phyloP scores from a whole-genome alignment of 805 yeast genomes.

The Myxozyma neglecta region DNA sequence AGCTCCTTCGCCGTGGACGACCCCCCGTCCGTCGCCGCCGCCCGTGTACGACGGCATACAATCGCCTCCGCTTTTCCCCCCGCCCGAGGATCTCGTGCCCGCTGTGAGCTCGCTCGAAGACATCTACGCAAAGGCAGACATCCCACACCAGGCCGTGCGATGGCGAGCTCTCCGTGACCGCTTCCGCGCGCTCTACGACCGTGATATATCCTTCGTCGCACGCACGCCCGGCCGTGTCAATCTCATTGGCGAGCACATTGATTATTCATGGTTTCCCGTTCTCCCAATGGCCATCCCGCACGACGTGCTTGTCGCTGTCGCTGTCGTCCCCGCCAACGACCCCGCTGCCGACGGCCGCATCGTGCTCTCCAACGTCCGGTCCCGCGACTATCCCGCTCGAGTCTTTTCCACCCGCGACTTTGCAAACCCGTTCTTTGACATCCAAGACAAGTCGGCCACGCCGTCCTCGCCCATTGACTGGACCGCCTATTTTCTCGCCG shows the following conservation, averaged over 20 bases:
- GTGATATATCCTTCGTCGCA: constrained; percentile 49
- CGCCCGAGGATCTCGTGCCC: constrained; percentile 25
- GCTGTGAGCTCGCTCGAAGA: constrained; percentile 9
- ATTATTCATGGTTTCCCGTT: constrained; percentile 65
- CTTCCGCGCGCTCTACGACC: constrained; percentile 20
- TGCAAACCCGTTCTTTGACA: constrained; percentile 22
- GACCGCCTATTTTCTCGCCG: constrained; percentile 72
- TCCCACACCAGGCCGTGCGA: constrained; percentile 19
- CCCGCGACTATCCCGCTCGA: constrained; percentile 13
- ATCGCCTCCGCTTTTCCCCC: constrained; percentile 14
- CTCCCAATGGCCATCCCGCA: constrained; percentile 73
- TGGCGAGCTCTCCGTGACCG: constrained; percentile 16
- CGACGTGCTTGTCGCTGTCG: constrained; percentile 60
- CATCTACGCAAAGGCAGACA: constrained; percentile 16
- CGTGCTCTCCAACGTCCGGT: constrained; percentile 43
- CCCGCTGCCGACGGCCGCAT: constrained; percentile 36
- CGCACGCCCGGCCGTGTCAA: constrained; percentile 79
- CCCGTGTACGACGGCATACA: constrained; percentile 1
- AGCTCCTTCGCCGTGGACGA: constrained; percentile 27
- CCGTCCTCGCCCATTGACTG: constrained; percentile 46
- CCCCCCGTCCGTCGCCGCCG: constrained; percentile 24
- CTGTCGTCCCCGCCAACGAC: constrained; percentile 29
- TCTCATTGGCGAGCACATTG: constrained; percentile 74
- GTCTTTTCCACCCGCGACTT: constrained; percentile 32
- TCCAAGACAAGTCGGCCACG: constrained; percentile 20